Conservation (phyloP, 495 filamentous ascomycete species). For the Penicillium robsamsonii region DNA sequence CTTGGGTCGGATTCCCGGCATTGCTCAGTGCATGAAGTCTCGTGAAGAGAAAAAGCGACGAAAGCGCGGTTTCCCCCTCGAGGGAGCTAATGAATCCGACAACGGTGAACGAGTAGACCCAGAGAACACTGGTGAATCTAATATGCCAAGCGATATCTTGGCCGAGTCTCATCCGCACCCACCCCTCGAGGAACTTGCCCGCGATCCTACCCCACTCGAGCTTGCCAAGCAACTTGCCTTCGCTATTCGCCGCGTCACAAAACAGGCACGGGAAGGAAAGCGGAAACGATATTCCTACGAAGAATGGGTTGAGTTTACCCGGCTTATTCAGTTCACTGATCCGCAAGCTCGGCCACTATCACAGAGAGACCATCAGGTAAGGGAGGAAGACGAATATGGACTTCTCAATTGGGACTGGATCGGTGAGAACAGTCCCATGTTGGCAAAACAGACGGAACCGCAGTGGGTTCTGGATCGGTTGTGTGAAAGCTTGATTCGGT, state of each 20-base stretch:
- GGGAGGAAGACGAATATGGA: slow-evolving; percentile 46
- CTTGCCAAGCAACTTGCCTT: slow-evolving; percentile 53
- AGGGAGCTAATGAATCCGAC: slow-evolving; percentile 17
- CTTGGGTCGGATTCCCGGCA: slow-evolving; percentile 40
- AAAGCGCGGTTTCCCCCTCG: slow-evolving; percentile 46
- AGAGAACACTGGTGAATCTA: background rate
- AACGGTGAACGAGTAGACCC: background rate
- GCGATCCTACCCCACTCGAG: slow-evolving; percentile 31
- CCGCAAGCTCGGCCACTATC: slow-evolving; percentile 20
- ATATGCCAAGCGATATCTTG: background rate
- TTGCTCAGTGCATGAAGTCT: slow-evolving; percentile 39
- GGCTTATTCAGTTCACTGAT: slow-evolving; percentile 57
- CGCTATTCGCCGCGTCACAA: slow-evolving; percentile 50
- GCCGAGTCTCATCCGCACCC: slow-evolving; percentile 16
- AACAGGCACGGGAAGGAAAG: slow-evolving; percentile 42
- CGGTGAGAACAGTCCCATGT: slow-evolving; percentile 59
- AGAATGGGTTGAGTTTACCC: slow-evolving; percentile 63
- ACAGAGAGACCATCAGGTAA: background rate
- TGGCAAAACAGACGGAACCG: slow-evolving; percentile 53
- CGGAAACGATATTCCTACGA: slow-evolving; percentile 56
- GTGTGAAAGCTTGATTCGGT: slow-evolving; percentile 56
- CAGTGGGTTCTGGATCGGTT: slow-evolving; percentile 62
- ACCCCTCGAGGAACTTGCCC: slow-evolving; percentile 49
- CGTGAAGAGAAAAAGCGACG: slow-evolving; percentile 43
- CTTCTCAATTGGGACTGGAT: slow-evolving; percentile 69